Evolutionary conservation across 768 basidiomycete genomes (phyloP), one percentile per base, ranked within the genome.

Genomic region (Clathrus columnatus): DNA sequence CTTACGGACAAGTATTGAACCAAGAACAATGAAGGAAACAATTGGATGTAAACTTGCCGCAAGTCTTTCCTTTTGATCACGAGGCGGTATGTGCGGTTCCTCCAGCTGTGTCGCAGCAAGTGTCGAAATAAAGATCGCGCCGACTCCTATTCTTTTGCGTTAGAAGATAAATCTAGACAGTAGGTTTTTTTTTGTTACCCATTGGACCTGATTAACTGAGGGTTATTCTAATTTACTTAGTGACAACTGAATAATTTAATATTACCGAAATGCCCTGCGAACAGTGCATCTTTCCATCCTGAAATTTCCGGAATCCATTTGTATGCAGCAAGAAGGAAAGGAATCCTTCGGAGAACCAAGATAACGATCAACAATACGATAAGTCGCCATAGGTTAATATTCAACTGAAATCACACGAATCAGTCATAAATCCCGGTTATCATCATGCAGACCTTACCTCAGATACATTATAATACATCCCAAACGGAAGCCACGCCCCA

Each of bases 201-300:
- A n/a, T n/a, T n/a, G n/a, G n/a, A n/a, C n/a, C n/a, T n/a, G n/a
- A n/a, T n/a, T n/a, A n/a, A n/a, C n/a, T n/a, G n/a, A n/a, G n/a
- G n/a, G n/a, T n/a, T n/a, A n/a, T n/a, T n/a, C n/a, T n/a, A n/a
- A n/a, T n/a, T n/a, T n/a, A n/a, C n/a, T n/a, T n/a, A n/a, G n/a
- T n/a, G n/a, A n/a, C n/a, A n/a, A n/a, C n/a, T n/a, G n/a, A n/a
- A n/a, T n/a, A n/a, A n/a, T n/a, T n/a, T n/a, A n/a, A n/a, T n/a
- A n/a, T n/a, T n/a, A 81, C 85, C 93, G 65, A 95, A 97, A 73
- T 96, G 93, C 2, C 95, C 95, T 5, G 79, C 82, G 66, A 98
- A 96, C 4, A 92, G 60, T 0, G 95, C 94, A 69, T 97, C 91
- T 46, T 79, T 75, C 83, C 91, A 88, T 20, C 79, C 83, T 36